Evolutionary conservation across 805 yeast species (phyloP).

Genomic region (Teunomyces tritomae): DNA sequence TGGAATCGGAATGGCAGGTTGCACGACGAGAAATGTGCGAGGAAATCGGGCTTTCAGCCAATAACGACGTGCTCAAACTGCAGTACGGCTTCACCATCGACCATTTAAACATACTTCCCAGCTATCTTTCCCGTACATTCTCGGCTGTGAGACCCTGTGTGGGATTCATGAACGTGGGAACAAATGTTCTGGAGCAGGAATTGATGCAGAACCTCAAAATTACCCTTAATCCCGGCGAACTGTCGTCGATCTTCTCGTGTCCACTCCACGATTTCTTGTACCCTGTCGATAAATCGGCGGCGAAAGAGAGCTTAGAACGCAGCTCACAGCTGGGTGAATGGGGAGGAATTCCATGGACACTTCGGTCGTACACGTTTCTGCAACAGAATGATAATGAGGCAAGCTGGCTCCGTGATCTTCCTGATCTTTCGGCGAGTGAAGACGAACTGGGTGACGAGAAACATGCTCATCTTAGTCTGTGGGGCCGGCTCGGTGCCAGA

Average conservation of each 20-base stretch:
- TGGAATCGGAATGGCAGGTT: conserved; percentile 66
- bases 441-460: conserved; percentile 11
- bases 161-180: conserved; percentile 52
- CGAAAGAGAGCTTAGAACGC: conserved; percentile 30
- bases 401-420: conserved; percentile 58
- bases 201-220: conserved; percentile 35
- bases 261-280: conserved; percentile 61
- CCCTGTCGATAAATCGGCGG: conserved; percentile 23
- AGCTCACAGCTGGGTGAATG: conserved; percentile 46
- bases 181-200: conserved; percentile 15
- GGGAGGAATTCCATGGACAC: conserved; percentile 72
- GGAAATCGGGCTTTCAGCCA: conserved; percentile 71
- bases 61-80: conserved; percentile 41
- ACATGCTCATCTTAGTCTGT: conserved; percentile 10
- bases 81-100: conserved; percentile 59
- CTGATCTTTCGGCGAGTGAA: conserved; percentile 47
- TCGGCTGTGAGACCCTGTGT: conserved; percentile 81
- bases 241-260: conserved; percentile 65
- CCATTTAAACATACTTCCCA: conserved; percentile 62
- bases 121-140: conserved; percentile 78
- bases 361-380: conserved; percentile 62
- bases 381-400: conserved; percentile 54
- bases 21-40: conserved; percentile 84
- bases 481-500: conserved; percentile 43
- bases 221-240: conserved; percentile 72